Conservation (phyloP, 495 filamentous ascomycete species). For the Xylaria sp. region DNA sequence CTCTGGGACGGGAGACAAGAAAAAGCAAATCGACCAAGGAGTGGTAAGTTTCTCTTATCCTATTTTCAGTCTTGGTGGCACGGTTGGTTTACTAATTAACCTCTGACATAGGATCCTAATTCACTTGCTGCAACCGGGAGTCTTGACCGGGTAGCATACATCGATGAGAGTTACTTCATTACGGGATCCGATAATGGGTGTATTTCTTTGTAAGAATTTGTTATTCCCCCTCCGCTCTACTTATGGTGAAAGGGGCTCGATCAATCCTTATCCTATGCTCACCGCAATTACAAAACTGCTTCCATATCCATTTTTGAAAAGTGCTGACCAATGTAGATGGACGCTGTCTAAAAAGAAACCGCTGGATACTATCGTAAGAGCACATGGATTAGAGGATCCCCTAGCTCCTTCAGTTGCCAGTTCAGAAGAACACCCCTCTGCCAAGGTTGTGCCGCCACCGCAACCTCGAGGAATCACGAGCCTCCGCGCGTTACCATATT, state of each 20-base stretch:
- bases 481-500: constrained; percentile 81
- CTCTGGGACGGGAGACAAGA: constrained; percentile 61
- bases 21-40: constrained; percentile 45
- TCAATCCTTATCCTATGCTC: background rate
- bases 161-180: constrained; percentile 89
- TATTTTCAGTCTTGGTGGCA: background rate
- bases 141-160: constrained; percentile 86
- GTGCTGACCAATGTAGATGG: constrained; percentile 57
- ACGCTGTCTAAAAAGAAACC: constrained; percentile 93
- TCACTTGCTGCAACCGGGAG: constrained; percentile 73
- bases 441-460: constrained; percentile 62
- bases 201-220: constrained; percentile 62
- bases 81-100: background rate
- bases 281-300: background rate
- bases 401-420: constrained; percentile 69
- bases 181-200: constrained; percentile 91
- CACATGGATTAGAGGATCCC: constrained; percentile 82
- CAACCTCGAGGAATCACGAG: constrained; percentile 91
- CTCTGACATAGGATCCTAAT: constrained; percentile 37
- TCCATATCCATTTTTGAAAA: background rate
- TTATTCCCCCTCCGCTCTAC: background rate
- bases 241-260: background rate
- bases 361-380: constrained; percentile 75
- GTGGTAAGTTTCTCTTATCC: constrained; percentile 13
- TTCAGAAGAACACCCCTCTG: constrained; percentile 68